phyloP scores from a whole-genome alignment of 495 filamentous ascomycete genomes.

The Aspergillus baeticus region DNA sequence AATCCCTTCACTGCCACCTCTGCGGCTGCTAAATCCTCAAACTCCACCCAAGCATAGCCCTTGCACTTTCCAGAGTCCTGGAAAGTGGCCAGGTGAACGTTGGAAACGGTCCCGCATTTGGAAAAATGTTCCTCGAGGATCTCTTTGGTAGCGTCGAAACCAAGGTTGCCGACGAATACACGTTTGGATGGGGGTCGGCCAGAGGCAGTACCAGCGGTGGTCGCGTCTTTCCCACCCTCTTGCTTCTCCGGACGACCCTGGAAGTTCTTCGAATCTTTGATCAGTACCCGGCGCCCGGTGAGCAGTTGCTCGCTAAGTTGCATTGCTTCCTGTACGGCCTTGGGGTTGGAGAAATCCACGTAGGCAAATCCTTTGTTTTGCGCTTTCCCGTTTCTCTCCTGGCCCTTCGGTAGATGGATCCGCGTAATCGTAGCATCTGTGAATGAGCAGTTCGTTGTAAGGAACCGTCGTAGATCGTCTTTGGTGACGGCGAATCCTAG shows the following conservation, averaged over 20 bases:
- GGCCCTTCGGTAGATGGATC: constrained; percentile 68
- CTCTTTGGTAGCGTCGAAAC: constrained; percentile 82
- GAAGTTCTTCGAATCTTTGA: constrained; percentile 87
- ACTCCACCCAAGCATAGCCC: constrained; percentile 93
- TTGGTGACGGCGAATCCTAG: constrained; percentile 76
- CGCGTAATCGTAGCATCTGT: constrained; percentile 70
- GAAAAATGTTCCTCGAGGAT: constrained; percentile 73
- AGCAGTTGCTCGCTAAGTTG: constrained; percentile 77
- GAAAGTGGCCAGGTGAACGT: constrained; percentile 88
- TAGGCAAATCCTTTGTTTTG: constrained; percentile 93
- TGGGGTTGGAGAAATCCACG: constrained; percentile 77
- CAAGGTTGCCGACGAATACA: constrained; percentile 90
- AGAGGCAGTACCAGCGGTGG: constrained; percentile 32
- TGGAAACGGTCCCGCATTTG: constrained; percentile 75
- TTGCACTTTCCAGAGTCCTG: constrained; percentile 98
- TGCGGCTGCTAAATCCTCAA: constrained; percentile 72
- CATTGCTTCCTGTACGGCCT: constrained; percentile 68
- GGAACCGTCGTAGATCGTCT: constrained; percentile 68
- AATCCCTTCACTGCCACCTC: constrained; percentile 80
- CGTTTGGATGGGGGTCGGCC: constrained; percentile 68
- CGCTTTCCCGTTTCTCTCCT: constrained; percentile 47
- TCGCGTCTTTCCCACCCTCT: constrained; percentile 31
- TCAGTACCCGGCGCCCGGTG: constrained; percentile 73
- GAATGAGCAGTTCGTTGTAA: constrained; percentile 69
- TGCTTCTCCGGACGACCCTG: constrained; percentile 69